A percentile compares a stretch with the other conserved stretches of the same genome.
These are phyloP conservation scores for Lithospermum erythrorhizon DNA, from an alignment of 257 asterid genomes.

Conservation along the genomic window DNA sequence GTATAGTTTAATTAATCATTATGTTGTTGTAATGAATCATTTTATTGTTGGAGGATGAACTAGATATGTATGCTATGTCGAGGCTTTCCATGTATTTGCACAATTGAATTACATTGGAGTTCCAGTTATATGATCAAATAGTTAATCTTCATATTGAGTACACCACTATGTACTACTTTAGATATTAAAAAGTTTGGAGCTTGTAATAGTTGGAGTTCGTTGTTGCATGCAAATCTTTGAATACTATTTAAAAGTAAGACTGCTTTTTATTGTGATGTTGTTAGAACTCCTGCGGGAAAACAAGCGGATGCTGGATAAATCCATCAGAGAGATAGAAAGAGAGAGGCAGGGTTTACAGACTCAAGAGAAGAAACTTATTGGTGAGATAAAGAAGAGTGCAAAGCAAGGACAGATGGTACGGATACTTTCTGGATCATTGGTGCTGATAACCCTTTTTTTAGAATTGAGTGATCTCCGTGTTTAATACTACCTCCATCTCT, in stretches of 20 bases:
- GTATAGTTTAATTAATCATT: too few species aligned
- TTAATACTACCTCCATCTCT: too few species aligned
- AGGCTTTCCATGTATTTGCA: not conserved
- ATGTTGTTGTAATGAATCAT: too few species aligned
- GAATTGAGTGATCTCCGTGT: not conserved
- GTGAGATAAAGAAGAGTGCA: conserved; percentile 92
- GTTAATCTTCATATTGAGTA: too few species aligned
- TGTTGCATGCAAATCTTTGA: not conserved
- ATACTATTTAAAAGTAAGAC: not conserved
- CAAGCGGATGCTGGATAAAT: conserved; percentile 94
- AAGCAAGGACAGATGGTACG: conserved; percentile 98
- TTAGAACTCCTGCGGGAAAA: conserved; percentile 95
- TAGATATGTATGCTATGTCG: too few species aligned
- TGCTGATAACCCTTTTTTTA: not conserved
- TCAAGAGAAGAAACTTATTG: conserved; percentile 84
- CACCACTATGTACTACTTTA: too few species aligned
- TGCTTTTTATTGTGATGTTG: conserved; percentile 3
- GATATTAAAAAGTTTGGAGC: not conserved
- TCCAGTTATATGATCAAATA: too few species aligned
- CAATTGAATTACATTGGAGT: not conserved
- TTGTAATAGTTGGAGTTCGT: not conserved
- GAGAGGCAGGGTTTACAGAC: conserved; percentile 91
- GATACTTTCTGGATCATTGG: conserved; percentile 5
- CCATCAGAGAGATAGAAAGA: conserved; percentile 93
- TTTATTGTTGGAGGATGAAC: too few species aligned